These are phyloP conservation scores for Phytophthora ohioensis DNA, from an alignment of 352 stramenopile genomes.

Conservation along the genomic window DNA sequence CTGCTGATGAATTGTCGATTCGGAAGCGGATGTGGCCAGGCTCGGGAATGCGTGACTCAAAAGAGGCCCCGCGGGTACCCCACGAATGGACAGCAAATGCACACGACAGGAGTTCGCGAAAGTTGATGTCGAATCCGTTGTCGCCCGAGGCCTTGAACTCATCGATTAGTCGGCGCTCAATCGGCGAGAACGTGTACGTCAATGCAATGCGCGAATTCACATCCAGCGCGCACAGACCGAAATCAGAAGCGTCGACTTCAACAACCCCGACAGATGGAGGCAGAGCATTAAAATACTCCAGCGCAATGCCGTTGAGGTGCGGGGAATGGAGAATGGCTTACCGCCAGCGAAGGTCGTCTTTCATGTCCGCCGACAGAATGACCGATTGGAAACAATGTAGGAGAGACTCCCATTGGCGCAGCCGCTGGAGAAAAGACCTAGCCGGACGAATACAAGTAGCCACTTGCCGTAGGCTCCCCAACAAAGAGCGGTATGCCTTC, in stretches of 20 bases:
- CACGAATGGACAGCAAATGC: slow-evolving; percentile 11
- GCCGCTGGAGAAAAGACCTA: slow-evolving; percentile 12
- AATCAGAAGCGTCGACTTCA: slow-evolving; percentile 10
- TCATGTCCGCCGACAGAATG: neutral
- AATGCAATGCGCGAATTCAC: neutral
- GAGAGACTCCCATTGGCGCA: neutral
- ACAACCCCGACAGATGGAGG: neutral
- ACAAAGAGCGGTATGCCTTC: neutral
- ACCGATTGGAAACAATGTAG: neutral
- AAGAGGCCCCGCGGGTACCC: neutral
- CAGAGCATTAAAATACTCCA: slow-evolving; percentile 12
- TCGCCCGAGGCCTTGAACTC: neutral
- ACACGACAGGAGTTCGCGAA: slow-evolving; percentile 15
- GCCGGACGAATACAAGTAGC: slow-evolving; percentile 16
- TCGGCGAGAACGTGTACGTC: neutral
- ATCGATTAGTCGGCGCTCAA: neutral
- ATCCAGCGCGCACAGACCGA: slow-evolving; percentile 7
- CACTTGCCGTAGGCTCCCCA: neutral
- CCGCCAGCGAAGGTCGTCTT: slow-evolving; percentile 25
- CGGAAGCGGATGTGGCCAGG: slow-evolving; percentile 21
- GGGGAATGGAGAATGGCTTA: slow-evolving; percentile 4
- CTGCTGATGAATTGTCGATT: slow-evolving; percentile 28
- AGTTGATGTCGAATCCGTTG: slow-evolving; percentile 39
- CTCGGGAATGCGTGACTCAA: neutral
- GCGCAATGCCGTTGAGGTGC: slow-evolving; percentile 15